Evolutionary conservation across 1,284 basidiomycete genomes (phyloP).

Genomic region (Sutorius eximius): DNA sequence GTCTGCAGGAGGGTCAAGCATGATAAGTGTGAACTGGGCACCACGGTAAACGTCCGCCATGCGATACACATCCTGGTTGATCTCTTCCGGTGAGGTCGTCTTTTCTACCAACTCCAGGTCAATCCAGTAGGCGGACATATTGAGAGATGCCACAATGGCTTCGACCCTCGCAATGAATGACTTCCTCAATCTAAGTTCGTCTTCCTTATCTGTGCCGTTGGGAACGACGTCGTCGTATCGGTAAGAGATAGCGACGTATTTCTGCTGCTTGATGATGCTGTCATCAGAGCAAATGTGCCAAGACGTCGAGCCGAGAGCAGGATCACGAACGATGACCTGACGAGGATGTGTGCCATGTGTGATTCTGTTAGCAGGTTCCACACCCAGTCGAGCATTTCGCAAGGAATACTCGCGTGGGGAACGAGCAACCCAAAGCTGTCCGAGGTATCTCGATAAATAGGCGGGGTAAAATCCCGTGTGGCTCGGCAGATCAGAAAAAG

Average conservation of each 20-base stretch:
- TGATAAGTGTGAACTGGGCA: slow-evolving; percentile 30
- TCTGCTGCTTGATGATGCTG: slow-evolving; percentile 11
- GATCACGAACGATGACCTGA: slow-evolving; percentile 20
- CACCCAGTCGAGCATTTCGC: slow-evolving; percentile 11
- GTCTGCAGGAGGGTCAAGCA: slow-evolving; percentile 7
- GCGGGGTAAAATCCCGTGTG: slow-evolving; percentile 16
- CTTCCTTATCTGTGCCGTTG: not conserved
- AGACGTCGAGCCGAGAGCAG: not conserved
- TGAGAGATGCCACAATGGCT: slow-evolving; percentile 7
- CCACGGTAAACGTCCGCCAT: slow-evolving; percentile 31
- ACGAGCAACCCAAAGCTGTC: slow-evolving; percentile 28
- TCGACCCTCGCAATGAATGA: slow-evolving; percentile 15
- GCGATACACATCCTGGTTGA: slow-evolving; percentile 26
- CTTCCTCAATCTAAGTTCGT: not conserved
- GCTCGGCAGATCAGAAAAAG: slow-evolving; percentile 1
- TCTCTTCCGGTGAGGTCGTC: not conserved
- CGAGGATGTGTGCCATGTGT: slow-evolving; percentile 24
- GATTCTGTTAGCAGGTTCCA: slow-evolving; percentile 5
- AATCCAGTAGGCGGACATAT: slow-evolving; percentile 27
- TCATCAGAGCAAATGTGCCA: slow-evolving; percentile 12
- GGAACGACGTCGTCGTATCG: slow-evolving; percentile 15
- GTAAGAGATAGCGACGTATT: slow-evolving; percentile 26
- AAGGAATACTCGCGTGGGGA: slow-evolving; percentile 28
- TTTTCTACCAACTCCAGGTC: slow-evolving; percentile 16
- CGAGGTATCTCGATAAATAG: slow-evolving; percentile 19